Evolutionary conservation across 208 protist species (phyloP), one percentile per base, ranked within the genome.

Genomic region (Vickermania ingenoplastis): DNA sequence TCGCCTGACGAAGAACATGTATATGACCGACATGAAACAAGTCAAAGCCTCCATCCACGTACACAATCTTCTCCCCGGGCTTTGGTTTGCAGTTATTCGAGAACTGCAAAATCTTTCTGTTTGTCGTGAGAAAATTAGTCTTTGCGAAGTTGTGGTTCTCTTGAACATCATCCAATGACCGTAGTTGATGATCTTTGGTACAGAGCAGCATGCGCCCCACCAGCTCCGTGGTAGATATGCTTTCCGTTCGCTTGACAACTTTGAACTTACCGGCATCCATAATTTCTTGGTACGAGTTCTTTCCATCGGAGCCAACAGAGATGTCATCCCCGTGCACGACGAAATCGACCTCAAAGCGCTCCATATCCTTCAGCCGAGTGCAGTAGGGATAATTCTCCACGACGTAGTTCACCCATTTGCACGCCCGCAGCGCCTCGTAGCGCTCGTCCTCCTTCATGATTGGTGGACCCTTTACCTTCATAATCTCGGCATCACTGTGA

Each of bases 291-390:
- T 98, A 98, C 11, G 87, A 87, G 75, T 98, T 97, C 57, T 82
- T 86, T 23, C 97, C 97, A 56, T 97, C 77, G 1, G 96, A 78
- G 53, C 87, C 89, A n/a, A 96, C 77, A 17, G 96, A 97, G 55
- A 99, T 92, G 79, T 99, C 98, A 65, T 99, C 97, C 41, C 98
- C 98, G 77, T 99, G 98, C 0, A 97, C 96, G 53, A 93, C 85
- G 65, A 84, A 98, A 58, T 99, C 97, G 45, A 97, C 83, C 53
- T 97, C 84, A 54, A 98, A 85, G 48, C 90, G 60, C 23, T 98
- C 84, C 21, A 99, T 77, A 26, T 97, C 76, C 45, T 95, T 89
- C 2, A 97, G 66, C 1, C 83, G 73, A 1, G 94, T 95, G 31
- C 86, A 84, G 77, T 98, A 99, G 5, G 97, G 97, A 31, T 86